A percentile compares a stretch with the other conserved stretches of the same genome.
phyloP scores from a whole-genome alignment of 2,329 filamentous ascomycete species.

The Coniochaeta sp. region DNA sequence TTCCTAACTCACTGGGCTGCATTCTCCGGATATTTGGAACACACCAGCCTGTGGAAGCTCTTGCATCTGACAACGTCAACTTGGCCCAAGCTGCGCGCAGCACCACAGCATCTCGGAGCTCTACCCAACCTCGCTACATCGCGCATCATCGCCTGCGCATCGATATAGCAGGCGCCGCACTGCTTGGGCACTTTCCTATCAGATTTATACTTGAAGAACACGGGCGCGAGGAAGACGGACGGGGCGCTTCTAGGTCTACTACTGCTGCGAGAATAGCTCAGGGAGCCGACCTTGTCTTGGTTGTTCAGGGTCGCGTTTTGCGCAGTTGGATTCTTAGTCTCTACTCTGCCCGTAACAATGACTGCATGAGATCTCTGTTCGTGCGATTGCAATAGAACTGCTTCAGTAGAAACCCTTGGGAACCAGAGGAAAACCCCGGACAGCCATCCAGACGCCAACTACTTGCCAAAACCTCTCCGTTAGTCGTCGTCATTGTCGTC shows the following conservation, averaged over 20 bases:
- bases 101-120: background rate
- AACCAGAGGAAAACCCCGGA: background rate
- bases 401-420: background rate
- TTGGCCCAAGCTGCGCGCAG: constrained; percentile 2
- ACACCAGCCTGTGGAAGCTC: background rate
- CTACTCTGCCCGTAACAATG: constrained; percentile 3
- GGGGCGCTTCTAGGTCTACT: background rate
- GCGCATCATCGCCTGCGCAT: background rate
- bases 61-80: constrained; percentile 1
- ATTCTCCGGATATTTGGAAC: background rate
- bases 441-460: background rate
- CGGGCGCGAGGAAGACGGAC: background rate
- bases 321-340: constrained; percentile 1
- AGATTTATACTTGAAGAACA: background rate
- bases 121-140: background rate
- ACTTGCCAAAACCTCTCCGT: background rate
- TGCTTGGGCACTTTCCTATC: constrained; percentile 2
- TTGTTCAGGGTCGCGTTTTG: background rate
- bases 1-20: background rate
- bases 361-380: constrained; percentile 1
- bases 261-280: background rate
- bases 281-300: background rate
- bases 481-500: background rate
- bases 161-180: background rate
- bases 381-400: background rate